Evolutionary conservation across 495 filamentous ascomycete genomes (phyloP).

Genomic region (Aspergillus avenaceus): DNA sequence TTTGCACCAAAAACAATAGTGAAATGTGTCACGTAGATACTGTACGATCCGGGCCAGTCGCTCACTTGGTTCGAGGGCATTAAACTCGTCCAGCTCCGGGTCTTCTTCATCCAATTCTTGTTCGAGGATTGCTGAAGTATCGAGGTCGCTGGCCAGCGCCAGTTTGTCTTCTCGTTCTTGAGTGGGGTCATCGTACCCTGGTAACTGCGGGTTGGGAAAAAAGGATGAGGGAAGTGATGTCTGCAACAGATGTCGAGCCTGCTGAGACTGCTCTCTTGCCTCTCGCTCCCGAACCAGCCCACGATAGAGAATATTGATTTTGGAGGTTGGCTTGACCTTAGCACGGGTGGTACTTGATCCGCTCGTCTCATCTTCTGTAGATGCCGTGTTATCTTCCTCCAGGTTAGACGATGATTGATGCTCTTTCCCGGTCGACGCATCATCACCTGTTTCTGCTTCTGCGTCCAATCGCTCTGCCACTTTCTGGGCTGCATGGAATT

Average conservation of each 20-base stretch:
- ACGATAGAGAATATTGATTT: slow-evolving; percentile 78
- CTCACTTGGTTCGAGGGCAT: slow-evolving; percentile 61
- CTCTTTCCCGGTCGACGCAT: neutral
- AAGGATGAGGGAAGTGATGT: slow-evolving; percentile 52
- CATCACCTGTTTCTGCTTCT: slow-evolving; percentile 26
- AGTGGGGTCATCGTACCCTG: slow-evolving; percentile 50
- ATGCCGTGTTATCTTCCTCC: slow-evolving; percentile 10
- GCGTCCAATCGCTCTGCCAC: slow-evolving; percentile 71
- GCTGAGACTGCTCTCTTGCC: slow-evolving; percentile 70
- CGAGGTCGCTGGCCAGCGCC: slow-evolving; percentile 44
- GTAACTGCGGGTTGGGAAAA: slow-evolving; percentile 43
- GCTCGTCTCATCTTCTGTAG: slow-evolving; percentile 20
- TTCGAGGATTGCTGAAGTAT: slow-evolving; percentile 43
- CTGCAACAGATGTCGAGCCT: slow-evolving; percentile 68
- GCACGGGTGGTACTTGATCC: slow-evolving; percentile 11
- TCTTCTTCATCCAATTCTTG: slow-evolving; percentile 83
- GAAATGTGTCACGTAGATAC: slow-evolving; percentile 63
- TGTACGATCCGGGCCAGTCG: slow-evolving; percentile 59
- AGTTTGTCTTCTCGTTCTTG: slow-evolving; percentile 53
- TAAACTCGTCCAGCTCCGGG: slow-evolving; percentile 78
- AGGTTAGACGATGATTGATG: neutral
- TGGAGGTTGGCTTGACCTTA: slow-evolving; percentile 47
- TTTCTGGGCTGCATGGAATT: slow-evolving; percentile 72
- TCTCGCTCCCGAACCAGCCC: slow-evolving; percentile 65
- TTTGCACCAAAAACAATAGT: slow-evolving; percentile 98